These are phyloP conservation scores for Xylaria longipes DNA, from an alignment of 495 filamentous ascomycete species.

Conservation along the genomic window DNA sequence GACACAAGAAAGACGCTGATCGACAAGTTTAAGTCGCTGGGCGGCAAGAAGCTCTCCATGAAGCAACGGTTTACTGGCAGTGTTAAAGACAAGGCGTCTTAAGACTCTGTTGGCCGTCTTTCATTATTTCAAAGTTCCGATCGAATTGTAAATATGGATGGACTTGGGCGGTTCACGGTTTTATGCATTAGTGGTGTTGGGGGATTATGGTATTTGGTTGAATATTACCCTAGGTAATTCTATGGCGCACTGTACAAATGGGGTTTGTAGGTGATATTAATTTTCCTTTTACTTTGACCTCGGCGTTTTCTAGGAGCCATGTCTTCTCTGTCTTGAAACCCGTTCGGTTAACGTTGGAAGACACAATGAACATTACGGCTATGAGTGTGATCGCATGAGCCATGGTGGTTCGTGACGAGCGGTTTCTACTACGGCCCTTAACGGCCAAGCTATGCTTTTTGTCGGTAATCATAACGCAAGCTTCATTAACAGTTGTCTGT, in stretches of 20 bases:
- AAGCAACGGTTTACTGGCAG: conserved; percentile 46
- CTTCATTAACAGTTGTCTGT: not conserved
- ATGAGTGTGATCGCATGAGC: too few relatives aligned
- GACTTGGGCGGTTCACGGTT: conserved; percentile 3
- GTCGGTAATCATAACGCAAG: not conserved
- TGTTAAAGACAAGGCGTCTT: conserved; percentile 31
- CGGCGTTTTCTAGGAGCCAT: not conserved
- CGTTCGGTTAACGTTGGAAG: not conserved
- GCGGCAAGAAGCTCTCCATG: conserved; percentile 68
- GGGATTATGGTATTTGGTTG: conserved; percentile 2
- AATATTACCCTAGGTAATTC: conserved; percentile 12
- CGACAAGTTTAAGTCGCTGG: conserved; percentile 74
- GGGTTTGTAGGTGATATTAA: not conserved
- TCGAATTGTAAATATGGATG: conserved; percentile 16
- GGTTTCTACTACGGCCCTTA: not conserved
- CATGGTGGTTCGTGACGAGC: not conserved
- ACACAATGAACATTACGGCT: not conserved
- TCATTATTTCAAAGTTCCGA: not conserved
- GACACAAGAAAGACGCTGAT: conserved; percentile 71
- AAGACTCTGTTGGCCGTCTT: conserved; percentile 3
- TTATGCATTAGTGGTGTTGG: conserved; percentile 30
- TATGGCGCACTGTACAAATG: conserved; percentile 12
- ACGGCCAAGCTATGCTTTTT: not conserved
- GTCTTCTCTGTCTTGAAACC: not conserved
- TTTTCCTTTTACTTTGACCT: not conserved